Conservation (phyloP, 1,284 basidiomycete species). For the Sutorius eximius region DNA sequence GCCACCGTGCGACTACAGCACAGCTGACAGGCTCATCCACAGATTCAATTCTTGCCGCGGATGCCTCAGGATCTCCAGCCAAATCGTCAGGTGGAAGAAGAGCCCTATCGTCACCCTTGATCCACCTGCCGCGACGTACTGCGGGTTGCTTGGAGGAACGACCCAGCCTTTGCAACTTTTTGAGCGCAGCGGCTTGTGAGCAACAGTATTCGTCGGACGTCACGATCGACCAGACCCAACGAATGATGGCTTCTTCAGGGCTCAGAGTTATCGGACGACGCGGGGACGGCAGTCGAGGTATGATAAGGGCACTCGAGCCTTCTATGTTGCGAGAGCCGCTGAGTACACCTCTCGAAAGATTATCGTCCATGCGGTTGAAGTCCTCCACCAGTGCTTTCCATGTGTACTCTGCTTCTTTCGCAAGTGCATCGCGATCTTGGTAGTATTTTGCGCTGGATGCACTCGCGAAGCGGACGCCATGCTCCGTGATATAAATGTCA, state of each 20-base stretch:
- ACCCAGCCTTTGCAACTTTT: neutral
- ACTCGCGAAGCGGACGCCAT: slow-evolving; percentile 32
- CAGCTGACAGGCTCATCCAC: slow-evolving; percentile 18
- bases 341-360: neutral
- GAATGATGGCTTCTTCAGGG: slow-evolving; percentile 23
- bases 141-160: neutral
- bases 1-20: neutral
- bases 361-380: slow-evolving; percentile 17
- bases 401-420: slow-evolving; percentile 13
- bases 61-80: neutral
- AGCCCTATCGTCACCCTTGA: slow-evolving; percentile 5
- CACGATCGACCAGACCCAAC: slow-evolving; percentile 26
- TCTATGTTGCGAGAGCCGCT: slow-evolving; percentile 9
- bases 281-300: slow-evolving; percentile 33
- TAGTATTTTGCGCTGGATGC: slow-evolving; percentile 21
- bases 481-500: slow-evolving; percentile 35
- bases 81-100: slow-evolving; percentile 29
- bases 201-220: slow-evolving; percentile 18
- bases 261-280: slow-evolving; percentile 19
- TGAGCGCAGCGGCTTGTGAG: neutral
- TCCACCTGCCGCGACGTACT: slow-evolving; percentile 14
- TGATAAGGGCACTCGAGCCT: slow-evolving; percentile 15
- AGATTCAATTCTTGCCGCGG: neutral
- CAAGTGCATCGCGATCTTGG: slow-evolving; percentile 27
- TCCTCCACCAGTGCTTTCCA: slow-evolving; percentile 27